Evolutionary conservation across 305 asterid species (phyloP).

Genomic region (Caryopteris hybrid): DNA sequence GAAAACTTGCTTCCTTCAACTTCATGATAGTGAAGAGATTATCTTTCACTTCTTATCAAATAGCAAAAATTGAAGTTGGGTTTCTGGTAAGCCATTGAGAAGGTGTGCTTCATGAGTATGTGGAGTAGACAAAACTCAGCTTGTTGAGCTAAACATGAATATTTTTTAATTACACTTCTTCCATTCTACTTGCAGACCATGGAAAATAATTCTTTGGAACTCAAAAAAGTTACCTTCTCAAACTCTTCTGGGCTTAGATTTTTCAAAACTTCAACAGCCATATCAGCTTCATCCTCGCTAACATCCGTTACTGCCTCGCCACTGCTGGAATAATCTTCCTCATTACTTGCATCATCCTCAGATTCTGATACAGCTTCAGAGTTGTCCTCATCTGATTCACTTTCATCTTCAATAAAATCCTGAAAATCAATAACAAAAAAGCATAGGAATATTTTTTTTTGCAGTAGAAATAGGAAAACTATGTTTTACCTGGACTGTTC

Average conservation of each 20-base stretch:
- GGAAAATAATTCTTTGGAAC: constrained; percentile 2
- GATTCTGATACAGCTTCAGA: constrained; percentile 67
- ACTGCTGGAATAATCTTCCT: constrained; percentile 80
- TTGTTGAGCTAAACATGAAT: not conserved
- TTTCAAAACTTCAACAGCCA: constrained; percentile 67
- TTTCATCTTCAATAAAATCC: constrained; percentile 79
- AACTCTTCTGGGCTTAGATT: constrained; percentile 82
- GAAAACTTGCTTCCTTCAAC: constrained; percentile 13
- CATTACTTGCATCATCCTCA: constrained; percentile 70
- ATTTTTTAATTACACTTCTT: not conserved
- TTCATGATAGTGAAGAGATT: constrained; percentile 2
- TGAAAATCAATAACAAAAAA: constrained; percentile 23
- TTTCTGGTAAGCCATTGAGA: not conserved
- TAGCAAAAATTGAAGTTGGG: constrained; percentile 1
- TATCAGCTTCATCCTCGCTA: constrained; percentile 74
- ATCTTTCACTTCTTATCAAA: constrained; percentile 1
- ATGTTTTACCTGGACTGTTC: not conserved
- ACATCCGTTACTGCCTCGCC: constrained; percentile 62
- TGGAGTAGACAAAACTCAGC: constrained; percentile 7
- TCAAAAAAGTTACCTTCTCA: constrained; percentile 58
- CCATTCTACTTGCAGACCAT: constrained; percentile 10
- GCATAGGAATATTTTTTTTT: not conserved
- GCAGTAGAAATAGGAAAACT: not conserved
- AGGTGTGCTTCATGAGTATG: not conserved
- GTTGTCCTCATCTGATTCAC: constrained; percentile 70